These are phyloP conservation scores for Hypoxylon fuscum DNA, from an alignment of 495 filamentous ascomycete species.

Conservation along the genomic window DNA sequence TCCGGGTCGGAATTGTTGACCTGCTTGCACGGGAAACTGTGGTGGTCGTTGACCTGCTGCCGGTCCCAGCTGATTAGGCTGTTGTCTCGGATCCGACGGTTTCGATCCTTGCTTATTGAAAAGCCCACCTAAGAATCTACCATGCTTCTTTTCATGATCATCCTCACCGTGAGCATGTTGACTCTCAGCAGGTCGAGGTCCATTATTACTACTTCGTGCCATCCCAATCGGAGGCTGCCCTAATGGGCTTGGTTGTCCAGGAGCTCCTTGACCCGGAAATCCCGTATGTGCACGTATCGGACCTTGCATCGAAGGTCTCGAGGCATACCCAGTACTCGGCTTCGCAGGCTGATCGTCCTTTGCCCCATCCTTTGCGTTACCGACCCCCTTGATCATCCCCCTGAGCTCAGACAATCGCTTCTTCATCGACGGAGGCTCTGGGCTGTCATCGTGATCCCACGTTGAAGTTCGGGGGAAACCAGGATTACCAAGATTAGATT, in stretches of 20 bases:
- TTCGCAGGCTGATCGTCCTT: conserved; percentile 42
- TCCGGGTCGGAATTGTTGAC: conserved; percentile 32
- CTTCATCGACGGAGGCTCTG: conserved; percentile 33
- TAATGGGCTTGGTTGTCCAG: conserved; percentile 14
- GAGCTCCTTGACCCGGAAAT: conserved; percentile 10
- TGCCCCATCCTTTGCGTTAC: conserved; percentile 40
- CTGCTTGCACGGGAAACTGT: conserved; percentile 20
- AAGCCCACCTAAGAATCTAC: conserved; percentile 38
- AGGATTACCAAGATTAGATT: conserved; percentile 16
- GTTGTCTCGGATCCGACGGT: conserved; percentile 30
- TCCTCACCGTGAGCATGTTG: conserved; percentile 36
- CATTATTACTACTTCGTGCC: conserved; percentile 25
- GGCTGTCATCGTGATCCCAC: conserved; percentile 34
- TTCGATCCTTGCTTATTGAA: conserved; percentile 42
- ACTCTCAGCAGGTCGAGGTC: conserved; percentile 21
- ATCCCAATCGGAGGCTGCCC: conserved; percentile 8
- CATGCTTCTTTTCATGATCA: conserved; percentile 37
- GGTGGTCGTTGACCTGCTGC: conserved; percentile 23
- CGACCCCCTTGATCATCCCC: conserved; percentile 45
- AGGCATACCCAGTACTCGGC: conserved; percentile 21
- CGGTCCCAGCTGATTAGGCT: conserved; percentile 24
- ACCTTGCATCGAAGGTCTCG: conserved; percentile 32
- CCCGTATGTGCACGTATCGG: conserved; percentile 18
- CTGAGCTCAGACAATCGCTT: conserved; percentile 43
- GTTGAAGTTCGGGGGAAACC: conserved; percentile 14